Percentiles rank a stretch among this genome's conserved stretches.
These are phyloP conservation scores for Diaporthe humulicola DNA, from an alignment of 2,329 filamentous ascomycete species.

Conservation along the genomic window DNA sequence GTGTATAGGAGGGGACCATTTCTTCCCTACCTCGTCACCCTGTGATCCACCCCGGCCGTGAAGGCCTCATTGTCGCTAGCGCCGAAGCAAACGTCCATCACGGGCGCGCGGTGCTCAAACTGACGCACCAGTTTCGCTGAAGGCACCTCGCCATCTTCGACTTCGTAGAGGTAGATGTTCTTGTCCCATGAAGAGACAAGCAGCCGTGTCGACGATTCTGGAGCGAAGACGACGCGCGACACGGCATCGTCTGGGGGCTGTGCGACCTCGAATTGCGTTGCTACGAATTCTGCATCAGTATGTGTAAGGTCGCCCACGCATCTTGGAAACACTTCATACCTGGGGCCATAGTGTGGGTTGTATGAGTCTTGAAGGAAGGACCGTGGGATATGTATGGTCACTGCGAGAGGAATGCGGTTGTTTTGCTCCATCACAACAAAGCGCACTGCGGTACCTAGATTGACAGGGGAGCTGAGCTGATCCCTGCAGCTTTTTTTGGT, in stretches of 20 bases:
- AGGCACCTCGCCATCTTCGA: conserved; percentile 68
- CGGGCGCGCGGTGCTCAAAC: conserved; percentile 85
- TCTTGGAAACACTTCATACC: conserved; percentile 47
- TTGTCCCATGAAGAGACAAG: conserved; percentile 97
- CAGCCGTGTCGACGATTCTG: conserved; percentile 78
- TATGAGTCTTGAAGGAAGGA: not conserved
- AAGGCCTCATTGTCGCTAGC: conserved; percentile 86
- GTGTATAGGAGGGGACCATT: not conserved
- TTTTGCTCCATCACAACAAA: not conserved
- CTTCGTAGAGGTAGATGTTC: conserved; percentile 90
- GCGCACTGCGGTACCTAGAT: not conserved
- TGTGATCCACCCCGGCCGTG: conserved; percentile 87
- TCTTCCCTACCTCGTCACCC: conserved; percentile 77
- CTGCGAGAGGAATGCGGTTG: not conserved
- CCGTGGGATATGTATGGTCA: not conserved
- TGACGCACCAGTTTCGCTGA: conserved; percentile 76
- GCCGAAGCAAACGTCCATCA: conserved; percentile 93
- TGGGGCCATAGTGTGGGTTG: conserved; percentile 53
- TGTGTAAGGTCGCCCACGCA: conserved; percentile 25
- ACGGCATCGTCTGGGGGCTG: conserved; percentile 89
- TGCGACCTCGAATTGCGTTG: conserved; percentile 84
- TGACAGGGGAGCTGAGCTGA: conserved; percentile 38
- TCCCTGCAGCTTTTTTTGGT: conserved; percentile 36
- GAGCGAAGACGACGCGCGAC: conserved; percentile 88
- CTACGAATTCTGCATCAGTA: conserved; percentile 50